Evolutionary conservation across 148 eudicot species (phyloP).

Genomic region (Chenopodium berlandieri): DNA sequence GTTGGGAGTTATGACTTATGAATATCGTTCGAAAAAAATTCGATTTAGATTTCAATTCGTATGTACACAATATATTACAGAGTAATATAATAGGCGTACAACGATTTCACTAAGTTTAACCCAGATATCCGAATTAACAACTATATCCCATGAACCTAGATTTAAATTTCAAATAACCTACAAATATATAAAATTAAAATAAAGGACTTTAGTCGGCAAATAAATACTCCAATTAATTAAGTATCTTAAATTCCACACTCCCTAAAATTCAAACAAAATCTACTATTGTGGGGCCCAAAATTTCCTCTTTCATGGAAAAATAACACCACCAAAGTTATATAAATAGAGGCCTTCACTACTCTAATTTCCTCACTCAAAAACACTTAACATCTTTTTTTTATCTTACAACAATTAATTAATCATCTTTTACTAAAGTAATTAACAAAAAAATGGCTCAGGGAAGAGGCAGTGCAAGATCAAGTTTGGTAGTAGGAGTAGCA

Average conservation of each 20-base stretch:
- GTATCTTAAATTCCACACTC: not conserved
- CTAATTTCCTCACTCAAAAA: not conserved
- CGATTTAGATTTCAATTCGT: too few species aligned
- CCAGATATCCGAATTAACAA: too few species aligned
- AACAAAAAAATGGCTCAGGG: slow-evolving; percentile 17
- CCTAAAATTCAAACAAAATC: not conserved
- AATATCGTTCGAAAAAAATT: too few species aligned
- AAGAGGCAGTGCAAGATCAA: slow-evolving; percentile 34
- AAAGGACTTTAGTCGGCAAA: too few species aligned
- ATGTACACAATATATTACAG: too few species aligned
- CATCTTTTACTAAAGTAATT: not conserved
- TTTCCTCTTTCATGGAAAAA: not conserved
- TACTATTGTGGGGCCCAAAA: not conserved
- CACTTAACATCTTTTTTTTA: not conserved
- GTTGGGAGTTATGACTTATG: not conserved
- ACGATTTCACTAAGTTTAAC: too few species aligned
- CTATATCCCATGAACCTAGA: too few species aligned
- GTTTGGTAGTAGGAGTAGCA: slow-evolving; percentile 15
- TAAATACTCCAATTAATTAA: not conserved
- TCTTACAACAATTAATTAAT: too few species aligned
- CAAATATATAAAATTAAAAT: too few species aligned
- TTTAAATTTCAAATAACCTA: too few species aligned
- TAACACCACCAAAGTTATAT: not conserved
- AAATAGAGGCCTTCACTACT: not conserved
- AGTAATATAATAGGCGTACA: too few species aligned